A percentile compares a stretch with the other conserved stretches of the same genome.
Evolutionary conservation across 2,329 filamentous ascomycete genomes (phyloP).

Genomic region (Hypoxylon sp.): DNA sequence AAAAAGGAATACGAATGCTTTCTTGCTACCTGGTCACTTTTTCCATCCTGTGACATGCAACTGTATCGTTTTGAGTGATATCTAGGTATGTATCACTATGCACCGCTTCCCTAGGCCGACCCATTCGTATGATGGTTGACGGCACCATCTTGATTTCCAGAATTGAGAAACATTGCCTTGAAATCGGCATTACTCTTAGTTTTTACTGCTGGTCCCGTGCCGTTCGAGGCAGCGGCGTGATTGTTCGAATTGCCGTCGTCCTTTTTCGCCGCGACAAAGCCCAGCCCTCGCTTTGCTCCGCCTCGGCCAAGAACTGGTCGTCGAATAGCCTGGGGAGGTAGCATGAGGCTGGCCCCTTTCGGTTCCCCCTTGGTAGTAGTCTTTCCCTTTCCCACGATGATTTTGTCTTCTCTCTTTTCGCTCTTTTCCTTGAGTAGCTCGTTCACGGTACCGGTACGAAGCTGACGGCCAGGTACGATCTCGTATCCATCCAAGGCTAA

Average conservation of each 20-base stretch:
- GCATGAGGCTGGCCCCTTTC: constrained; percentile 53
- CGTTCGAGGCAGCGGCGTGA: constrained; percentile 30
- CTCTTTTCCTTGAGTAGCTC: constrained; percentile 63
- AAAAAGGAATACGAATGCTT: too few species aligned
- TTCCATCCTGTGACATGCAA: too few species aligned
- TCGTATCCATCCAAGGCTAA: constrained; percentile 65
- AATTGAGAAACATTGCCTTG: constrained; percentile 58
- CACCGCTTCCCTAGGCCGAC: constrained; percentile 1
- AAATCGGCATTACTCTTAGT: constrained; percentile 66
- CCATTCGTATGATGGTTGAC: constrained; percentile 19
- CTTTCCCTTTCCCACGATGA: constrained; percentile 40
- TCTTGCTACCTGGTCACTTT: constrained; percentile 11
- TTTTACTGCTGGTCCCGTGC: constrained; percentile 36
- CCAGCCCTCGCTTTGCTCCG: constrained; percentile 54
- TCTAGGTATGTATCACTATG: too few species aligned
- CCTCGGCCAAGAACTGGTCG: constrained; percentile 53
- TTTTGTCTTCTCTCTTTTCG: constrained; percentile 53
- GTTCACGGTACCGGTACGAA: constrained; percentile 63
- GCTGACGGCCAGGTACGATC: constrained; percentile 59
- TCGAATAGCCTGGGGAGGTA: constrained; percentile 54
- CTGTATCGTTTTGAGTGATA: too few species aligned
- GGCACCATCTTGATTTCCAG: constrained; percentile 16
- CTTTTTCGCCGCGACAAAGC: constrained; percentile 49
- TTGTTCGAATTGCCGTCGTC: constrained; percentile 35
- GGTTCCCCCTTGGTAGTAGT: constrained; percentile 15